Base-by-base conservation (phyloP, 2,329 filamentous ascomycete species). In the Ceratocystis huliohia region DNA sequence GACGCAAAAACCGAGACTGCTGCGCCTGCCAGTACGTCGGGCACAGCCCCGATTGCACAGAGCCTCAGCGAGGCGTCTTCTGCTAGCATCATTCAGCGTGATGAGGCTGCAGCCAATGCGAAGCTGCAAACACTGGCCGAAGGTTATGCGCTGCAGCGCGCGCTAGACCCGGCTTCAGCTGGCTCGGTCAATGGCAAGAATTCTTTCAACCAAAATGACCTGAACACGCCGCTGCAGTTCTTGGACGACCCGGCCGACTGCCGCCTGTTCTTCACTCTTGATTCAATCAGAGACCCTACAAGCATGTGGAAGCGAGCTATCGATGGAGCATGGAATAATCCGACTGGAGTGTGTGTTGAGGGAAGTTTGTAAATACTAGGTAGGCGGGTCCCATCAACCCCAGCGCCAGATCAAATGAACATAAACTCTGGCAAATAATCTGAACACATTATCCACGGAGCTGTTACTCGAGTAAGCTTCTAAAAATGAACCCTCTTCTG, bases 241-340 rank as follows among this genome's bases (percentile, higher is more conserved):
- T 74, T 81, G 1, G 82, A 84, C 66, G 81, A 86, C 69, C 78
- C 82, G 0, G 81, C 85, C 0, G 81, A 84, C 69, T 88, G 84
- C 69, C 77, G 84, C 4, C 72, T 87, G 13, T 88, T 80, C 71
- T 86, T 82, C 68, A 84, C 84, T 1, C 72, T 77, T 17, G 73
- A 76, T 1, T 85, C 83, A 73, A 73, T 82, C 44, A 73, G 77
- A 2, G 77, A 84, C 67, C 77, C 81, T 1, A 76, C 76, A 1
- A 75, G 73, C n/a, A 71, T 83, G 44, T 87, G 85, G 84, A 75
- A 74, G 41, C 76, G 75, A 57, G 79, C 77, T 25, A 75, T 75
- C 3, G 71, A 69, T 45, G 71, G 75, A 1, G 76, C 76, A 1
- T 79, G 78, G 69, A 74, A 75, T 67, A n/a, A 57, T 25, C 46